Conservation (phyloP, 2,329 filamentous ascomycete genomes). For the Grosmannia clavigera region DNA sequence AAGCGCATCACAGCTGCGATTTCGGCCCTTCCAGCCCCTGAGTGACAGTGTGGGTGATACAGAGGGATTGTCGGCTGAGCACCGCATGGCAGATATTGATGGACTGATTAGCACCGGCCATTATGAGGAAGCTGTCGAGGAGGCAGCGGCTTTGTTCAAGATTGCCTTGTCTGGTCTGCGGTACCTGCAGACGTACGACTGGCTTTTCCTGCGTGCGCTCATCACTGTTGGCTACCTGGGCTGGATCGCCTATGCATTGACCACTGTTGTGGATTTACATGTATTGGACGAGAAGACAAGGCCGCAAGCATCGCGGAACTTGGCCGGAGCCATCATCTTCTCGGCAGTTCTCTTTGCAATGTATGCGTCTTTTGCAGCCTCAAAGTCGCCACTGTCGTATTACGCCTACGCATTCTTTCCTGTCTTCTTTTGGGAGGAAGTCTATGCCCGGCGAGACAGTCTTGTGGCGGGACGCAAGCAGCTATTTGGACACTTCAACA, state of each 20-base stretch:
- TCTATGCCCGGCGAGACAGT: conserved; percentile 64
- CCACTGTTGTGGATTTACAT: conserved; percentile 77
- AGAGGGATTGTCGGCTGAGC: conserved; percentile 31
- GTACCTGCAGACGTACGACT: conserved; percentile 96
- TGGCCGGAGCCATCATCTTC: conserved; percentile 51
- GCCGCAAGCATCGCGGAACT: conserved; percentile 49
- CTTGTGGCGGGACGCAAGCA: conserved; percentile 52
- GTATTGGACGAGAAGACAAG: conserved; percentile 61
- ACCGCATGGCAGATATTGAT: conserved; percentile 56
- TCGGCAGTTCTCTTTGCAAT: conserved; percentile 62
- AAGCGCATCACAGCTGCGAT: conserved; percentile 60
- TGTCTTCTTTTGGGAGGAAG: conserved; percentile 92
- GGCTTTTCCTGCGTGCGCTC: conserved; percentile 83
- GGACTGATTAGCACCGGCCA: conserved; percentile 51
- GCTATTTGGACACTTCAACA: conserved; percentile 57
- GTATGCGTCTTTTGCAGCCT: conserved; percentile 68
- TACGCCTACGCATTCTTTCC: conserved; percentile 90
- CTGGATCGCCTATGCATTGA: conserved; percentile 88
- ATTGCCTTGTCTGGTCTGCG: conserved; percentile 70
- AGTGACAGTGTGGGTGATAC: conserved; percentile 31
- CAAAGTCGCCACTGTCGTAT: conserved; percentile 70
- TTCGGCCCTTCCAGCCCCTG: conserved; percentile 62
- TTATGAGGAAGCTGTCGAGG: conserved; percentile 66
- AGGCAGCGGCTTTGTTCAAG: conserved; percentile 65
- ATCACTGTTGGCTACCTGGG: conserved; percentile 86